A percentile compares a stretch with the other conserved stretches of the same genome.
Conservation (phyloP, 345 rosid species). For the Brassica nigra region DNA sequence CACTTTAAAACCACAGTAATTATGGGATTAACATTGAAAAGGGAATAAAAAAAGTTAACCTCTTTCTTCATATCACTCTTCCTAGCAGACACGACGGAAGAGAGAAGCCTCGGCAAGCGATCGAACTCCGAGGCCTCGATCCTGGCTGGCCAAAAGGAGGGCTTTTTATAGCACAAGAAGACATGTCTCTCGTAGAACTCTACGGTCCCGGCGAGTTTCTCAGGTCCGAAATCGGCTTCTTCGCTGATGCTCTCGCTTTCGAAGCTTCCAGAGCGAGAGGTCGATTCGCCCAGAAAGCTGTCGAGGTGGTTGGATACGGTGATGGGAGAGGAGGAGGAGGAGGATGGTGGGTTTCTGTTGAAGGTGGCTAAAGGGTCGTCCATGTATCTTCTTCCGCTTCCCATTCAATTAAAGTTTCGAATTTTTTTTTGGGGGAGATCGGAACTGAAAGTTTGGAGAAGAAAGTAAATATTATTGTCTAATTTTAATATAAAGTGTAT, state of each 20-base stretch:
- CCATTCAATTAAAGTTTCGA: slow-evolving; percentile 43
- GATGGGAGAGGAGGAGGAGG: slow-evolving; percentile 65
- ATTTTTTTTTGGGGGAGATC: slow-evolving; percentile 9
- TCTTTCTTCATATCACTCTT: slow-evolving; percentile 64
- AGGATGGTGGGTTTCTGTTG: slow-evolving; percentile 46
- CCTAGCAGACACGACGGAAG: slow-evolving; percentile 68
- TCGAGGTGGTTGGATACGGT: slow-evolving; percentile 64
- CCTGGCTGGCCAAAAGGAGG: slow-evolving; percentile 87
- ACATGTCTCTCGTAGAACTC: slow-evolving; percentile 80
- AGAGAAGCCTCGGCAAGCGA: slow-evolving; percentile 89
- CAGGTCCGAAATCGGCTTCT: slow-evolving; percentile 54
- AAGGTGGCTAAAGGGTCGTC: slow-evolving; percentile 53
- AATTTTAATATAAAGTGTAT: background rate
- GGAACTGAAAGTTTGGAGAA: slow-evolving; percentile 26
- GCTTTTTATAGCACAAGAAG: slow-evolving; percentile 89
- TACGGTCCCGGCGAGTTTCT: slow-evolving; percentile 66
- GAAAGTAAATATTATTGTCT: background rate
- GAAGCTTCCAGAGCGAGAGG: slow-evolving; percentile 70
- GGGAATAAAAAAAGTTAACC: slow-evolving; percentile 39
- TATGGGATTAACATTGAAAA: slow-evolving; percentile 22
- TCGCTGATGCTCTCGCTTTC: slow-evolving; percentile 63
- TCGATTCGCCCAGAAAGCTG: slow-evolving; percentile 51
- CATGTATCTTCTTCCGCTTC: slow-evolving; percentile 58
- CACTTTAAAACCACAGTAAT: background rate
- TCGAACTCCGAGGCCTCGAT: slow-evolving; percentile 98